A percentile compares a stretch with the other conserved stretches of the same genome.
Conservation (phyloP, 2,329 filamentous ascomycete species). For the Stagonosporopsis vannaccii region DNA sequence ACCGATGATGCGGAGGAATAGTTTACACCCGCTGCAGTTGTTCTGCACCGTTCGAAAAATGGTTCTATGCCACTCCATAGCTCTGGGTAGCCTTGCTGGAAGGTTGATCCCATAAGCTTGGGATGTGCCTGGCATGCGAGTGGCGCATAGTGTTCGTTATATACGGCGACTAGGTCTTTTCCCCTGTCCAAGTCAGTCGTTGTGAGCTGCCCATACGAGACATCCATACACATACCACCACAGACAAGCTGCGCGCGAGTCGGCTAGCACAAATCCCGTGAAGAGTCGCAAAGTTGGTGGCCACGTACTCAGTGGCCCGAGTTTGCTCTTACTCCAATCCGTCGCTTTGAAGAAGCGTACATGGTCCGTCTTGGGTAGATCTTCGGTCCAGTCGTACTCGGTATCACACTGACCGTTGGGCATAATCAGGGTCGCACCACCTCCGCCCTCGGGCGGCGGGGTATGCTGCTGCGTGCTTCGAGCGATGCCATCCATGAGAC, state of each 20-base stretch:
- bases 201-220: neutral
- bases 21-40: constrained; percentile 34
- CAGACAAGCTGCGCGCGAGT: constrained; percentile 42
- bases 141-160: constrained; percentile 42
- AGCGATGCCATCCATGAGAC: constrained; percentile 15
- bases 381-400: constrained; percentile 39
- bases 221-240: constrained; percentile 37
- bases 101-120: constrained; percentile 42
- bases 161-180: constrained; percentile 39
- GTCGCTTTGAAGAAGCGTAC: constrained; percentile 42
- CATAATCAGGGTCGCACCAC: constrained; percentile 16
- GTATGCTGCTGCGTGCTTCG: constrained; percentile 20
- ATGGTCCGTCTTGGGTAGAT: constrained; percentile 41
- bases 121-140: constrained; percentile 39
- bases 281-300: constrained; percentile 39
- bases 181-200: constrained; percentile 27
- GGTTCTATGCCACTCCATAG: constrained; percentile 31
- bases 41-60: constrained; percentile 36
- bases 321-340: constrained; percentile 35
- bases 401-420: constrained; percentile 14
- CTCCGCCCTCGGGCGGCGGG: constrained; percentile 24
- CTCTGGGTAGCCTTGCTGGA: constrained; percentile 40
- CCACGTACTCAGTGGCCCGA: constrained; percentile 40
- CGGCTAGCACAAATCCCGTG: constrained; percentile 40
- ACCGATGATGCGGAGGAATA: constrained; percentile 31